Percentiles rank a stretch among this genome's conserved stretches.
phyloP scores from a whole-genome alignment of 2,329 filamentous ascomycete species.

The Aaosphaeria pasadenensis region DNA sequence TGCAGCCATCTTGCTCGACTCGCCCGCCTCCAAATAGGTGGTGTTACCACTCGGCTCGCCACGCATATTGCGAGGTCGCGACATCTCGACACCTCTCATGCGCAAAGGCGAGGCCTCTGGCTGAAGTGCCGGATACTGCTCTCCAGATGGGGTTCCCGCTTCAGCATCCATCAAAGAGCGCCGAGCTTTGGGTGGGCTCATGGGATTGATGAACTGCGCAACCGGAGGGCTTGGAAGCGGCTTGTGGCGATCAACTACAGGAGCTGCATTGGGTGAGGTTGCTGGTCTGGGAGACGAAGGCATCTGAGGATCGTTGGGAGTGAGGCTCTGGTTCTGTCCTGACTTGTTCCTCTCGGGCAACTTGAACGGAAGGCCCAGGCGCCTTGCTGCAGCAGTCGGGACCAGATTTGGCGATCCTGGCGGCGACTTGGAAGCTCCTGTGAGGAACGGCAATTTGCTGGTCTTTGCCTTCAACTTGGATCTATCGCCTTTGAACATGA shows the following conservation, averaged over 20 bases:
- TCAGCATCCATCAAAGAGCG: conserved; percentile 40
- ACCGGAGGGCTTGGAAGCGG: conserved; percentile 40
- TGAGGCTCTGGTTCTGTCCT: neutral
- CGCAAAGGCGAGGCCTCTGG: conserved; percentile 16
- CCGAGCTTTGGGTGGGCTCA: conserved; percentile 34
- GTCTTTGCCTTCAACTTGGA: neutral
- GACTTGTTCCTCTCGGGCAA: neutral
- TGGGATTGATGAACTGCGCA: conserved; percentile 23
- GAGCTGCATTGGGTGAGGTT: neutral
- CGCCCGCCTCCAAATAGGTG: too few species aligned
- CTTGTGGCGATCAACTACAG: conserved; percentile 26
- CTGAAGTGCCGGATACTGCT: conserved; percentile 25
- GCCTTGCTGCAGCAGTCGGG: neutral
- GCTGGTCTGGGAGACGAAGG: neutral
- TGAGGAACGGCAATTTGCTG: neutral
- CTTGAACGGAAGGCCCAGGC: neutral
- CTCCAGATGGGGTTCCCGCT: conserved; percentile 24
- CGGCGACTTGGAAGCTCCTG: neutral
- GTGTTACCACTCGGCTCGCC: too few species aligned
- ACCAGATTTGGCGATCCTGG: neutral
- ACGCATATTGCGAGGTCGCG: too few species aligned
- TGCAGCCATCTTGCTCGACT: too few species aligned
- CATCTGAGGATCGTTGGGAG: neutral
- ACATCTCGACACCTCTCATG: neutral
- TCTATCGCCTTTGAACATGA: too few species aligned